Evolutionary conservation across 306 rosid species (phyloP).

Genomic region (Crotalaria pallida): DNA sequence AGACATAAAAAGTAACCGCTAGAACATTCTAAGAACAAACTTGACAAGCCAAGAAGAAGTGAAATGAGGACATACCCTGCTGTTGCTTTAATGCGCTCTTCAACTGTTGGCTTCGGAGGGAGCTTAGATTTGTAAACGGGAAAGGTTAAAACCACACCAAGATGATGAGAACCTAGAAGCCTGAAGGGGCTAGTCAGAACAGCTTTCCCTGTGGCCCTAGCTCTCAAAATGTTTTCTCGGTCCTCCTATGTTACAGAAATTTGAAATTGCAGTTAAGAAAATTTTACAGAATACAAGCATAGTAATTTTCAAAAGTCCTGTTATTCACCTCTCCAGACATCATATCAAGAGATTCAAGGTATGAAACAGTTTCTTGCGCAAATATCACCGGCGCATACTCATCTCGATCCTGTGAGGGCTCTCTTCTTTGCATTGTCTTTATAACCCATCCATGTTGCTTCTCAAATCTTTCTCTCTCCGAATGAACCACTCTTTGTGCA

Average conservation of each 20-base stretch:
- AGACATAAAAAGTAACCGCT: not conserved
- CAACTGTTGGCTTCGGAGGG: conserved; percentile 55
- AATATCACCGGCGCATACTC: conserved; percentile 98
- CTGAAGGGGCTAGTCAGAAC: conserved; percentile 95
- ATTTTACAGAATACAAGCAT: conserved; percentile 1
- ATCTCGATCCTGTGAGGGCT: conserved; percentile 72
- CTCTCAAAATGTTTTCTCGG: conserved; percentile 89
- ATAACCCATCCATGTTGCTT: conserved; percentile 84
- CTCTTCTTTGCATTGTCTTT: conserved; percentile 83
- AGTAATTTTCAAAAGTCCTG: not conserved
- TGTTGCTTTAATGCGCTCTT: conserved; percentile 68
- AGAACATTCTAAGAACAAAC: not conserved
- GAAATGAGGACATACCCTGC: conserved; percentile 67
- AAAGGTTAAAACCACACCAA: conserved; percentile 96
- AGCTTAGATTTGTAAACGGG: conserved; percentile 95
- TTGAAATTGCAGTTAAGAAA: not conserved
- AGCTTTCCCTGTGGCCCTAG: conserved; percentile 96
- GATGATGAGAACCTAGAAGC: conserved; percentile 89
- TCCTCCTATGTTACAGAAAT: conserved; percentile 67
- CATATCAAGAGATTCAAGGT: conserved; percentile 93
- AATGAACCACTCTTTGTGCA: conserved; percentile 75
- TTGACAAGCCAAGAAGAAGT: not conserved
- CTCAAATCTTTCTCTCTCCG: conserved; percentile 76
- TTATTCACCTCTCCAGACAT: conserved; percentile 94
- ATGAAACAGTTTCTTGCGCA: conserved; percentile 81